phyloP scores from a whole-genome alignment of 345 rosid genomes.

The Abelmoschus esculentus region DNA sequence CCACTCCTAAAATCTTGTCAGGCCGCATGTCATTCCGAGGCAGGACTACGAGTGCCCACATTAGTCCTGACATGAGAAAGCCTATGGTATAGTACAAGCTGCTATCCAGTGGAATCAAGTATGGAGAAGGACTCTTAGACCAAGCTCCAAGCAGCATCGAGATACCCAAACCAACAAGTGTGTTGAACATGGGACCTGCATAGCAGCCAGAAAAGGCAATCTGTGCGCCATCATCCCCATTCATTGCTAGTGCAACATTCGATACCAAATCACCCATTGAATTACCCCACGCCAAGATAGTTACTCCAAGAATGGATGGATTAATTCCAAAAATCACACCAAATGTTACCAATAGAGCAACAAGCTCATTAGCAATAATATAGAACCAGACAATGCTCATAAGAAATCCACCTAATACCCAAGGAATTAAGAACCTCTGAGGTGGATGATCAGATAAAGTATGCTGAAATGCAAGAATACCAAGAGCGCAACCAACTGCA shows the following conservation, averaged over 20 bases:
- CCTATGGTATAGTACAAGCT: slow-evolving; percentile 64
- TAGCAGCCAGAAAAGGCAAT: slow-evolving; percentile 88
- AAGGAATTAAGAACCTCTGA: slow-evolving; percentile 47
- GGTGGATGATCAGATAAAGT: slow-evolving; percentile 64
- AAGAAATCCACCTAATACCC: slow-evolving; percentile 85
- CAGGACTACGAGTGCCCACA: slow-evolving; percentile 56
- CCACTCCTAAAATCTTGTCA: slow-evolving; percentile 41
- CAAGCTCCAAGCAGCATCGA: slow-evolving; percentile 70
- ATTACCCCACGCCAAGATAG: slow-evolving; percentile 90
- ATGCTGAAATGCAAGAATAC: slow-evolving; percentile 42
- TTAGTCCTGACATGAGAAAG: slow-evolving; percentile 50
- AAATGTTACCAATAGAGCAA: slow-evolving; percentile 66
- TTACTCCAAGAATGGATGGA: slow-evolving; percentile 79
- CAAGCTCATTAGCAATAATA: slow-evolving; percentile 88
- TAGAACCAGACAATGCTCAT: slow-evolving; percentile 96
- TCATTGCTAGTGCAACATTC: slow-evolving; percentile 67
- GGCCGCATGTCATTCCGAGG: slow-evolving; percentile 74
- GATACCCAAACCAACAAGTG: slow-evolving; percentile 72
- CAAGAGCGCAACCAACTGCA: slow-evolving; percentile 42
- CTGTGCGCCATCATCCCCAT: slow-evolving; percentile 69
- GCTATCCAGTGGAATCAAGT: slow-evolving; percentile 43
- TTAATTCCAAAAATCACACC: slow-evolving; percentile 56
- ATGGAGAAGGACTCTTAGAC: slow-evolving; percentile 46
- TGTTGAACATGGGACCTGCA: slow-evolving; percentile 97
- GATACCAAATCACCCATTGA: slow-evolving; percentile 93